Evolutionary conservation across 1,284 basidiomycete genomes (phyloP).

Genomic region (Trichosporon ovoides): DNA sequence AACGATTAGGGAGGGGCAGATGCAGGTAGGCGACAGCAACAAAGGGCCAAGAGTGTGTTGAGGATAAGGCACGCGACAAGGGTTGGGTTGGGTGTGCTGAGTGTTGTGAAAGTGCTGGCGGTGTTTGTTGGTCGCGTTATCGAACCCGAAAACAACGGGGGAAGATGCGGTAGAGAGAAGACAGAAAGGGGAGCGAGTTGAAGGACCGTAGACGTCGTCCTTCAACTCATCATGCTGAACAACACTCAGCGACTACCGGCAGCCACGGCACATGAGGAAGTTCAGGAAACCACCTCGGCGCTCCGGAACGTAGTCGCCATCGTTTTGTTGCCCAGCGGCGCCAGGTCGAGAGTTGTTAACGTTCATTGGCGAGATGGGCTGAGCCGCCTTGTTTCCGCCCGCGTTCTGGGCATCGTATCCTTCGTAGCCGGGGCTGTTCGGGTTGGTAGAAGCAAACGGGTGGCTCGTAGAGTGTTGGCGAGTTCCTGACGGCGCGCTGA

Average conservation of each 20-base stretch:
- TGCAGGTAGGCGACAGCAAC: conserved; percentile 11
- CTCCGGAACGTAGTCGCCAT: conserved; percentile 39
- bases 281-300: conserved; percentile 39
- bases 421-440: conserved; percentile 7
- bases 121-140: not conserved
- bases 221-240: not conserved
- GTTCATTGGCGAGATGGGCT: conserved; percentile 42
- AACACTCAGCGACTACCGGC: conserved; percentile 27
- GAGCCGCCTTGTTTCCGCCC: conserved; percentile 17
- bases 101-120: conserved; percentile 1
- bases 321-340: conserved; percentile 34
- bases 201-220: not conserved
- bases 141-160: not conserved
- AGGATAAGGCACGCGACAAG: conserved; percentile 1
- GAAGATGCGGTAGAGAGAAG: conserved; percentile 1
- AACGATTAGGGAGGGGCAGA: conserved; percentile 12
- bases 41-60: not conserved
- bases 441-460: conserved; percentile 43
- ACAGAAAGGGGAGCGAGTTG: conserved; percentile 5
- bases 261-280: conserved; percentile 44
- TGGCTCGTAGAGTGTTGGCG: conserved; percentile 45
- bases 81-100: not conserved
- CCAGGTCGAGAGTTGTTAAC: conserved; percentile 37
- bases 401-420: conserved; percentile 40
- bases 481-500: conserved; percentile 41